A percentile compares a stretch with the other conserved stretches of the same genome.
phyloP scores from a whole-genome alignment of 2,329 filamentous ascomycete species.

The Pseudodiploospora longispora region DNA sequence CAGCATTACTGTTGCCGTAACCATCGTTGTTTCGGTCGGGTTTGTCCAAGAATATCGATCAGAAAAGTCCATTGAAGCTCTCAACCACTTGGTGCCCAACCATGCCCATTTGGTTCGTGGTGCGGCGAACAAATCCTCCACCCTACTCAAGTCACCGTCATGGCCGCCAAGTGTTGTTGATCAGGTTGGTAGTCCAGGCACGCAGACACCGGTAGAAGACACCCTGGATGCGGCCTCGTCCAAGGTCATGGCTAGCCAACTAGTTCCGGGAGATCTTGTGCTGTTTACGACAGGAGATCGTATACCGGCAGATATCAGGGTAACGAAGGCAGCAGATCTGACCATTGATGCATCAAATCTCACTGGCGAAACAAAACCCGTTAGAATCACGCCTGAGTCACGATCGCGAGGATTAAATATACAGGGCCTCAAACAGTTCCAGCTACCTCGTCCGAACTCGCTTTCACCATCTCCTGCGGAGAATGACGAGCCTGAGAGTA shows the following conservation, averaged over 20 bases:
- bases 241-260: constrained; percentile 76
- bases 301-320: constrained; percentile 90
- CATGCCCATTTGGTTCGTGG: constrained; percentile 87
- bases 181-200: constrained; percentile 32
- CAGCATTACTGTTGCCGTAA: constrained; percentile 92
- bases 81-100: constrained; percentile 90
- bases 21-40: constrained; percentile 91
- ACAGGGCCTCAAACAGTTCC: constrained; percentile 20
- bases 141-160: constrained; percentile 27
- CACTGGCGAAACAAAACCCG: constrained; percentile 92
- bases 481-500: constrained; percentile 47
- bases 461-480: constrained; percentile 28
- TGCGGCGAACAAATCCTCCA: constrained; percentile 27
- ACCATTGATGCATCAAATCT: constrained; percentile 95
- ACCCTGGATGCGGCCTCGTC: constrained; percentile 64
- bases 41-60: constrained; percentile 97
- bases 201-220: constrained; percentile 53
- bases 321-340: constrained; percentile 81
- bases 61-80: constrained; percentile 91
- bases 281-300: constrained; percentile 93
- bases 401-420: constrained; percentile 22
- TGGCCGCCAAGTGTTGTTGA: constrained; percentile 44
- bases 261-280: constrained; percentile 89
- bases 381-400: constrained; percentile 65
- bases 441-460: constrained; percentile 33